Evolutionary conservation across 352 stramenopile genomes (phyloP), one percentile per base, ranked within the genome.

Genomic region (Phytophthora crassamura): DNA sequence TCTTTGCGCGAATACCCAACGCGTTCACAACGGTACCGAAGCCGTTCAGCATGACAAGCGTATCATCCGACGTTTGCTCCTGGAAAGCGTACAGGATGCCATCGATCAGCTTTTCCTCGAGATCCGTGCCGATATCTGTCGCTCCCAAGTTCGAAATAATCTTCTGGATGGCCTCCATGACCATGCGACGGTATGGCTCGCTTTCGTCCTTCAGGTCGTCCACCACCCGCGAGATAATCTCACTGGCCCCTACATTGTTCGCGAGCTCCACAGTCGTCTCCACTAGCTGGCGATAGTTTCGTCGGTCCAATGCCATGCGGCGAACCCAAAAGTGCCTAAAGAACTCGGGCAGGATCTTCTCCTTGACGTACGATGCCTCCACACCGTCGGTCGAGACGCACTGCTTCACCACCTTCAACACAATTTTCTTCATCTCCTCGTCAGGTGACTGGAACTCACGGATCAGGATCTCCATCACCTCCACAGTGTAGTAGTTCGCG

Each of bases 401-500:
- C 76, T 99, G 98, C 69, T 98, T 97, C 9, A 99, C 91, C 15
- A 98, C 96, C 67, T 98, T 98, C 7, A 98, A 72, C 50, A 98
- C 95, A 59, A 98, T 98, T 73, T 98, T 98, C 72, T 99, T 99
- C 97, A 99, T 99, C 84, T 99, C 97, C 72, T 99, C 97, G 75
- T 99, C 98, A 0, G 97, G 97, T 0, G 88, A 98, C 70, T 99
- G 94, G 72, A 99, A 99, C 70, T 99, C 97, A 51, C 97, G 89
- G 34, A 99, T 98, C 47, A 99, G 81, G 70, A 99, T 99, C 36
- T 98, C 90, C 98, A 99, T 99, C 34, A 99, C 97, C 58, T 99
- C 92, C 15, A 96, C 88, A 3, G 97, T 99, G 76, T 99, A 99
- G 72, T 99, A 99, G 75, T 98, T 99, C 1, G 98, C 98, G 75